Percentiles rank a stretch among this genome's conserved stretches.
These are phyloP conservation scores for Colletotrichum viniferum DNA, from an alignment of 2,329 filamentous ascomycete species.

Conservation along the genomic window DNA sequence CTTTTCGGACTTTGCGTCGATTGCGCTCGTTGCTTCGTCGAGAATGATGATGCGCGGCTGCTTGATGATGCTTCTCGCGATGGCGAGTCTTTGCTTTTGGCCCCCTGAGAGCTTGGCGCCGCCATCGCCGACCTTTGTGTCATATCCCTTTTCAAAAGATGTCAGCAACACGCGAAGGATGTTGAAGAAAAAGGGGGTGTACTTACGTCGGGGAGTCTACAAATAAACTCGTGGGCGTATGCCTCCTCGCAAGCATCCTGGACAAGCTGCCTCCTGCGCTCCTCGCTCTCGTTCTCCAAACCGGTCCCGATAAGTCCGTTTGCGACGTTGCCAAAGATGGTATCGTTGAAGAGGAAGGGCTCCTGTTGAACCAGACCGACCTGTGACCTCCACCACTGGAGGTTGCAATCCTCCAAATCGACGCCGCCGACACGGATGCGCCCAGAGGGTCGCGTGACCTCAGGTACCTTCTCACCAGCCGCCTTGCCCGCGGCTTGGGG, in stretches of 20 bases:
- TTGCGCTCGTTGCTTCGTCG: constrained; percentile 66
- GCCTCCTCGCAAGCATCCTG: constrained; percentile 54
- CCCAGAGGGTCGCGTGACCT: neutral
- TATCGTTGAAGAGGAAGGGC: constrained; percentile 58
- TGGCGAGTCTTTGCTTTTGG: constrained; percentile 66
- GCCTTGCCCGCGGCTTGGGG: neutral
- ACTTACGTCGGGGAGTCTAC: constrained; percentile 45
- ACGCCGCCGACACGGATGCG: constrained; percentile 20
- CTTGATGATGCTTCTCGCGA: constrained; percentile 65
- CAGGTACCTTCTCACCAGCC: neutral
- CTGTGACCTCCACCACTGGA: constrained; percentile 48
- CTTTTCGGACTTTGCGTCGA: constrained; percentile 37
- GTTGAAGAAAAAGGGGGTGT: rapidly evolving
- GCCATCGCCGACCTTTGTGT: constrained; percentile 61
- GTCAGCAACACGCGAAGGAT: neutral
- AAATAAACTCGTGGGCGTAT: constrained; percentile 58
- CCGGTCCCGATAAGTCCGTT: constrained; percentile 44
- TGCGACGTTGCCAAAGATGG: constrained; percentile 53
- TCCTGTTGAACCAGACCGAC: constrained; percentile 61
- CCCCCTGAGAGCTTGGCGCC: constrained; percentile 66
- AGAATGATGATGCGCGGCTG: constrained; percentile 65
- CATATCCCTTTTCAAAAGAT: constrained; percentile 43
- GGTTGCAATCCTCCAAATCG: constrained; percentile 23
- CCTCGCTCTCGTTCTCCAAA: constrained; percentile 40
- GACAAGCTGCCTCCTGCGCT: constrained; percentile 44